These are phyloP conservation scores for Backusella sp. DNA, from an alignment of 192 early-diverging fungal species.

Conservation along the genomic window DNA sequence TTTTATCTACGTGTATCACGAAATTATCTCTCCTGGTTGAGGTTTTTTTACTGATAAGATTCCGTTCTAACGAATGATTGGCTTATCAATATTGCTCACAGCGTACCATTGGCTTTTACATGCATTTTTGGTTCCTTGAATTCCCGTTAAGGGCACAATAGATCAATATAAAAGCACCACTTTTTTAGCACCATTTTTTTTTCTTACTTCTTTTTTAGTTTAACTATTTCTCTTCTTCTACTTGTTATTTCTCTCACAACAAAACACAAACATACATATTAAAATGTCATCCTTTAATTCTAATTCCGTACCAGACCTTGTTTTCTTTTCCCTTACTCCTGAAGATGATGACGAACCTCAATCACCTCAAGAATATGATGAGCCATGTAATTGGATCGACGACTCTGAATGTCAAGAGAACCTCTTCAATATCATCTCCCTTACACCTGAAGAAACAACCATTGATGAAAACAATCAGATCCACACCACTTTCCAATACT, in stretches of 20 bases:
- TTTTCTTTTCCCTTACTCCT: slow-evolving; percentile 20
- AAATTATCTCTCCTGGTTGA: not conserved
- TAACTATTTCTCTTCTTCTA: not conserved
- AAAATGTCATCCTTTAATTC: not conserved
- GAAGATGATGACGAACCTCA: slow-evolving; percentile 15
- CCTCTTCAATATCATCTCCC: slow-evolving; percentile 23
- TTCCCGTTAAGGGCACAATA: slow-evolving; percentile 6
- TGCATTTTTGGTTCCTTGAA: slow-evolving; percentile 13
- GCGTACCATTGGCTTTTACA: slow-evolving; percentile 15
- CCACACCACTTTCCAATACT: slow-evolving; percentile 4
- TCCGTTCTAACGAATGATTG: slow-evolving; percentile 4
- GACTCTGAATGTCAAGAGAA: slow-evolving; percentile 31
- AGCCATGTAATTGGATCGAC: slow-evolving; percentile 18
- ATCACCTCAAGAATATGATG: slow-evolving; percentile 8
- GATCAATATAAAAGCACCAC: slow-evolving; percentile 10
- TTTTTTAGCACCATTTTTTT: not conserved
- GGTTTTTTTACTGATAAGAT: slow-evolving; percentile 14
- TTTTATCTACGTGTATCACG: not conserved
- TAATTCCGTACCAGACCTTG: not conserved
- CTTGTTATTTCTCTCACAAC: not conserved
- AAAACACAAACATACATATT: not conserved
- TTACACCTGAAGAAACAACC: slow-evolving; percentile 28
- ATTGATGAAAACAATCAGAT: slow-evolving; percentile 29
- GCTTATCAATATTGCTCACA: slow-evolving; percentile 12
- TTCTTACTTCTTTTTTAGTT: not conserved